A percentile compares a stretch with the other conserved stretches of the same genome.
Conservation (phyloP, 1,284 basidiomycete genomes). For the Mycena sp. region DNA sequence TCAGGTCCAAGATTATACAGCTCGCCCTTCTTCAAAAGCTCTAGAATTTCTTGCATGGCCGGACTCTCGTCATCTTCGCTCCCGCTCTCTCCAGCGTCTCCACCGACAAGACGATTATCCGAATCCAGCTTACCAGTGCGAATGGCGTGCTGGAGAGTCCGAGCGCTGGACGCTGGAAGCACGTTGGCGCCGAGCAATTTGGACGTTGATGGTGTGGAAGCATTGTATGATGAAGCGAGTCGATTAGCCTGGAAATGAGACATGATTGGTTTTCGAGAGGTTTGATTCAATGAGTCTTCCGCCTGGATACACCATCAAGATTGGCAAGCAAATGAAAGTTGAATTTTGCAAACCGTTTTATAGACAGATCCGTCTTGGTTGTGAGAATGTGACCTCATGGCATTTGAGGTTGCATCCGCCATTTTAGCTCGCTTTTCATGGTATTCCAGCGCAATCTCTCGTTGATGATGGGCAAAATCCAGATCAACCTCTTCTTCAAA, state of each 20-base stretch:
- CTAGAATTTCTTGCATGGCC: conserved; percentile 60
- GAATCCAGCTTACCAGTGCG: conserved; percentile 68
- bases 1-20: conserved; percentile 67
- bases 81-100: conserved; percentile 40
- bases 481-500: conserved; percentile 58
- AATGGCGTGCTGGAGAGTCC: conserved; percentile 63
- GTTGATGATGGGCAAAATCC: conserved; percentile 70
- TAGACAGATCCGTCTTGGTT: conserved; percentile 30
- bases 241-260: conserved; percentile 72
- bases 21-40: conserved; percentile 64
- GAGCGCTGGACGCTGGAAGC: conserved; percentile 60
- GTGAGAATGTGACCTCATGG: conserved; percentile 53
- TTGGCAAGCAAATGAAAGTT: background rate
- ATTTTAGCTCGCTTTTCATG: conserved; percentile 66
- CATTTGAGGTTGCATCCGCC: conserved; percentile 59
- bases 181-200: conserved; percentile 56
- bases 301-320: background rate
- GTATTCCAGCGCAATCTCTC: conserved; percentile 79
- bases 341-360: too few species aligned
- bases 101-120: conserved; percentile 62
- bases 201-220: conserved; percentile 42
- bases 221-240: conserved; percentile 55
- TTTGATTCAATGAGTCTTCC: conserved; percentile 19
- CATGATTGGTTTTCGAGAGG: conserved; percentile 54
- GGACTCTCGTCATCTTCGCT: conserved; percentile 49